Evolutionary conservation across 495 filamentous ascomycete species (phyloP), one percentile per base, ranked within the genome.

Genomic region (Neurospora terricola): DNA sequence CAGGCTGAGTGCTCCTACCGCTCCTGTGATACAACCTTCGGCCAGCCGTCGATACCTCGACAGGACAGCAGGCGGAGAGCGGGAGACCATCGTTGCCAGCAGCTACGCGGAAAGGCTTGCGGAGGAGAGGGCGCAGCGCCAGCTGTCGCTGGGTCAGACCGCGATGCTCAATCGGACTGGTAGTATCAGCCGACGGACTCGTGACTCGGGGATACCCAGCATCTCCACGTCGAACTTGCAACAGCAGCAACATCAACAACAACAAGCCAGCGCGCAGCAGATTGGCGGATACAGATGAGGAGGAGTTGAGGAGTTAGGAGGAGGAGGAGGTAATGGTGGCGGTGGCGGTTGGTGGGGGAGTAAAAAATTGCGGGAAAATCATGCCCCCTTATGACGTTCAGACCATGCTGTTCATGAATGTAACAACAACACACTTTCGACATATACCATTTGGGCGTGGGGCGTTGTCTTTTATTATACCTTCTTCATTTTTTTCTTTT

Each of bases 21-120:
- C 72, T 10, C 38, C 82, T 0, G 70, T 76, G 27, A 73, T 80
- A 5, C 71, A 79, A 0, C 69, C 73, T 5, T 78, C 77, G 1
- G 77, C 80, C 0, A 77, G 72, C 27, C 81, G 86, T n/a, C 81
- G 82, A 72, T 87, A 84, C 70, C 79, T 88, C 16, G 87, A 88
- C 37, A 80, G 84, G 70, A 73, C 81, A 14, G 83, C 79, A 11
- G 80, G 79, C 23, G 54, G 54, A 66, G 80, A 84, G 37, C 79
- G 83, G 43, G 85, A 84, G 43, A 70, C 27, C 54, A 8, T 69
- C 5, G 39, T 69, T 30, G 75, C 75, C 39, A 81, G 74, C 59
- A 81, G 71, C 72, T 72, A 80, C 7, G 75, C 73, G 14, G 84
- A 84, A 54, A 83, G 77, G 74, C 54, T 80, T 6, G 78, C 74